Evolutionary conservation across 2,329 filamentous ascomycete genomes (phyloP), one percentile per base, ranked within the genome.

Genomic region (Aspergillus niger): DNA sequence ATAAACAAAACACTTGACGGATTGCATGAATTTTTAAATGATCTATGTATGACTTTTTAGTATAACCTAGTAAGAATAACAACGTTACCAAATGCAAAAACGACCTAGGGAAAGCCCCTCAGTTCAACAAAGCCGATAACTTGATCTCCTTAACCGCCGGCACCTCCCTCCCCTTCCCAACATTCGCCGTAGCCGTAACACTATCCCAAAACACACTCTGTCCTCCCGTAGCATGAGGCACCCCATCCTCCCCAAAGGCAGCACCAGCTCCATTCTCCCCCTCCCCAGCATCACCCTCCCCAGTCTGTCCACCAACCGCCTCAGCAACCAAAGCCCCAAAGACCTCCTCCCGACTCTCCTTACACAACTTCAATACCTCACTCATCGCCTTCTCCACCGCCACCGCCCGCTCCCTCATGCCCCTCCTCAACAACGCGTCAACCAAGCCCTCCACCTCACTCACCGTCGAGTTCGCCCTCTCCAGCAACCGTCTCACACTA

Each of bases 361-460:
- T 78, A 73, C 91, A 96, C 63, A 86, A 83, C 48, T 85, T 87
- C 8, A 91, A 79, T 0, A 98, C 89, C 64, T 95, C 91, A 5
- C 79, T 82, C 79, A 94, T 86, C 26, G 91, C 84, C 8, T 80
- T 83, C 75, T 95, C 90, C 3, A 96, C 85, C 6, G 91, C 90
- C 13, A 87, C 82, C 4, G 92, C 95, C 53, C 92, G 84, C 80
- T 98, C 95, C 48, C 91, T 84, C 95, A 98, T 98, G 20, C 86
- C 86, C 36, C 95, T 81, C 59, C 92, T 84, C 63, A 92, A 82
- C 60, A 98, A 80, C 0, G 90, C 92, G 65, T 90, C 87, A 0
- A 97, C 85, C 7, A 98, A 82, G 15, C 88, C 79, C 70, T 87
- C 84, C 0, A 91, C 86, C 74, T 99, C 95, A 0, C 85, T 83